Conservation (phyloP, 805 yeast species). For the Candida railenensis region DNA sequence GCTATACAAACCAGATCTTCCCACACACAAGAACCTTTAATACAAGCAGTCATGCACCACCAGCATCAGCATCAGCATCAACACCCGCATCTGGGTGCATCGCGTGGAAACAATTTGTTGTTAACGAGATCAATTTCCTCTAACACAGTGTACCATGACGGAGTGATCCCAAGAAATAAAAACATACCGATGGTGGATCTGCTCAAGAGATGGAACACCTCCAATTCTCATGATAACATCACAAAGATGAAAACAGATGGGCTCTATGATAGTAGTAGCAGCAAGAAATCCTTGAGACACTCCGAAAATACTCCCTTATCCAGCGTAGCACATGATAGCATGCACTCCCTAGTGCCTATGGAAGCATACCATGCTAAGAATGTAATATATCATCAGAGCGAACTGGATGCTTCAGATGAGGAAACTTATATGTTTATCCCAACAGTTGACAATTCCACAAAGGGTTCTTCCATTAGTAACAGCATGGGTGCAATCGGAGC, state of each 20-base stretch:
- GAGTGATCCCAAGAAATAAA: constrained; percentile 4
- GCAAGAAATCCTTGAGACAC: neutral
- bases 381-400: constrained; percentile 18
- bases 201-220: constrained; percentile 1
- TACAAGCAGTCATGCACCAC: constrained; percentile 13
- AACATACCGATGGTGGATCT: constrained; percentile 7
- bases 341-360: constrained; percentile 16
- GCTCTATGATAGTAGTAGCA: neutral
- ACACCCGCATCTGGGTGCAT: neutral
- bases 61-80: neutral
- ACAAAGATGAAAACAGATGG: neutral
- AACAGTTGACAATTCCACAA: constrained; percentile 6
- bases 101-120: neutral
- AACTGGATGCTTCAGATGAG: constrained; percentile 19
- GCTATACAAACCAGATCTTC: neutral
- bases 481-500: neutral
- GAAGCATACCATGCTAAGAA: neutral
- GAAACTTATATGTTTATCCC: constrained; percentile 5
- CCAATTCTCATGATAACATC: neutral
- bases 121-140: constrained; percentile 7
- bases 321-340: constrained; percentile 15
- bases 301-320: neutral
- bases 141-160: constrained; percentile 4
- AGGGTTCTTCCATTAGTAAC: neutral
- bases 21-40: constrained; percentile 5